These are phyloP conservation scores for Brassica rapa DNA, from an alignment of 345 rosid genomes.

Conservation along the genomic window DNA sequence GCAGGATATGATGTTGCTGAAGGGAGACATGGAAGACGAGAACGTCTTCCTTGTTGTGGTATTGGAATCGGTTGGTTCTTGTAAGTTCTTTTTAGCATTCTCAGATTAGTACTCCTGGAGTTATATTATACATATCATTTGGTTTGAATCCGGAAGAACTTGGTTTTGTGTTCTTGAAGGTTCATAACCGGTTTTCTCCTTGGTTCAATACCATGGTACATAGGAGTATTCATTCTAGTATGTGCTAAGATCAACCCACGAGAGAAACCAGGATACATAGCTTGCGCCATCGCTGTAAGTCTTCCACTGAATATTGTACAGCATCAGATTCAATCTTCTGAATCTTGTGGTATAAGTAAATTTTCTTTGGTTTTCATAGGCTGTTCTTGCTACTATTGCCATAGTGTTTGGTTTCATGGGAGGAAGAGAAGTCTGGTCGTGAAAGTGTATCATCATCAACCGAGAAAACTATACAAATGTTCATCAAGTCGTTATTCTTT, in stretches of 20 bases:
- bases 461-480: background rate
- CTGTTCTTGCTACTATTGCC: slow-evolving; percentile 31
- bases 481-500: background rate
- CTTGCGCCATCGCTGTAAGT: slow-evolving; percentile 77
- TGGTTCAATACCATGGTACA: slow-evolving; percentile 80
- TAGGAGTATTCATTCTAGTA: slow-evolving; percentile 57
- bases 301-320: background rate
- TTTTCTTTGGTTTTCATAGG: slow-evolving; percentile 2
- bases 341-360: background rate
- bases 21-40: slow-evolving; percentile 40
- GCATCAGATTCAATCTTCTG: background rate
- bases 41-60: slow-evolving; percentile 79
- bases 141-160: background rate
- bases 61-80: slow-evolving; percentile 77
- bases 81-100: slow-evolving; percentile 48
- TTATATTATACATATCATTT: background rate
- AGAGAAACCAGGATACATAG: slow-evolving; percentile 86
- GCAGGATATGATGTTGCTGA: slow-evolving; percentile 75
- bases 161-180: slow-evolving; percentile 40
- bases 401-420: slow-evolving; percentile 21
- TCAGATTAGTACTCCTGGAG: background rate
- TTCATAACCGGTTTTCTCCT: slow-evolving; percentile 80
- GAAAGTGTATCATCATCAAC: background rate
- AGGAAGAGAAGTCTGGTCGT: slow-evolving; percentile 30
- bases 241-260: slow-evolving; percentile 59